phyloP scores from a whole-genome alignment of 345 rosid genomes.

The Xanthoceras sorbifolium region DNA sequence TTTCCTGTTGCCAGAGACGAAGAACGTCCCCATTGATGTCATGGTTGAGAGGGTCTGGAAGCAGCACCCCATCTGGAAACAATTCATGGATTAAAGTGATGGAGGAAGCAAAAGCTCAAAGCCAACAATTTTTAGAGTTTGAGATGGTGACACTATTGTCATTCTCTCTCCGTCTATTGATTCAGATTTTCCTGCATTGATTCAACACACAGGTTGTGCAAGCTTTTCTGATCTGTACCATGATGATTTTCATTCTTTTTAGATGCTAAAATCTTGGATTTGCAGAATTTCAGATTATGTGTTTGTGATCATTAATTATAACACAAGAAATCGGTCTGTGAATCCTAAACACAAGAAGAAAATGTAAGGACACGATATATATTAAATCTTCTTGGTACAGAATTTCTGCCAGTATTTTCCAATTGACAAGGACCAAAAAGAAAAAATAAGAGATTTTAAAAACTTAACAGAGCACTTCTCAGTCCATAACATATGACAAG shows the following conservation, averaged over 20 bases:
- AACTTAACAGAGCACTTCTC: neutral
- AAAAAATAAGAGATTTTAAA: neutral
- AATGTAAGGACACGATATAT: neutral
- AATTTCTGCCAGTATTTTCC: neutral
- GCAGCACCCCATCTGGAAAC: slow-evolving; percentile 43
- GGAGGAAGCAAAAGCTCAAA: neutral
- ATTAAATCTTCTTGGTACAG: neutral
- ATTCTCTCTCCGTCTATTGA: too few relatives aligned
- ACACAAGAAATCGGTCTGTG: too few relatives aligned
- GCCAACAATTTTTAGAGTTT: slow-evolving; percentile 18
- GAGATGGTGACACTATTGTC: neutral
- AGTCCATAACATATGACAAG: neutral
- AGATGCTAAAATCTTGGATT: neutral
- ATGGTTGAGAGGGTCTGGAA: slow-evolving; percentile 58
- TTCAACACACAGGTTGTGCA: too few relatives aligned
- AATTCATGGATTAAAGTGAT: slow-evolving; percentile 27
- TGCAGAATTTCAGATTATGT: neutral
- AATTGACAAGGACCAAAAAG: neutral
- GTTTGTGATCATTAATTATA: neutral
- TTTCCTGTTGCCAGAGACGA: slow-evolving; percentile 60
- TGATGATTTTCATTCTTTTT: too few relatives aligned
- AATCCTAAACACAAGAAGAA: too few relatives aligned
- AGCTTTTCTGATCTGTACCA: too few relatives aligned
- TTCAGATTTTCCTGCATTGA: too few relatives aligned
- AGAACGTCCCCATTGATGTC: slow-evolving; percentile 52